A percentile compares a stretch with the other conserved stretches of the same genome.
These are phyloP conservation scores for Alternaria consortialis DNA, from an alignment of 2,329 filamentous ascomycete species.

Conservation along the genomic window DNA sequence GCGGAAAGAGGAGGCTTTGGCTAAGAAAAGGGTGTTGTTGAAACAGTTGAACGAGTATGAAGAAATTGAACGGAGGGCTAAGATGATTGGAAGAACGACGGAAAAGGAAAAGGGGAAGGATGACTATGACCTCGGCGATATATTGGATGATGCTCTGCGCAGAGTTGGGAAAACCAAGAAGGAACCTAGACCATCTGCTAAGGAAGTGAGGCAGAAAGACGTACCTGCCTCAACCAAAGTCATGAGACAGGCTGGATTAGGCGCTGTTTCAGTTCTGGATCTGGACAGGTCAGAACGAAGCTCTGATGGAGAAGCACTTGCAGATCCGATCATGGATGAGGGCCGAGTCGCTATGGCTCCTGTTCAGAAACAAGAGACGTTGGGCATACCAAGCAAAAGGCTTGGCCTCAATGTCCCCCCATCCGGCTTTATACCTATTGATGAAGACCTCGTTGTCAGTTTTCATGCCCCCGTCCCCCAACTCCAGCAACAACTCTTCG, in stretches of 20 bases:
- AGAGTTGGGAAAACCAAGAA: not conserved
- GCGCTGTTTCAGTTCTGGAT: not conserved
- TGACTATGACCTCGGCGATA: not conserved
- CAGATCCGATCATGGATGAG: not conserved
- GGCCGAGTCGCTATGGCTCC: not conserved
- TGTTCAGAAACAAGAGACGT: not conserved
- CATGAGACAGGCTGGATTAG: not conserved
- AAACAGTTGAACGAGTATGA: constrained; percentile 3
- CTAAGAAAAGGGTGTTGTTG: constrained; percentile 1
- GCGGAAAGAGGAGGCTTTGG: not conserved
- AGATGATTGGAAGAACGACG: not conserved
- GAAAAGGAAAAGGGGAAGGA: not conserved
- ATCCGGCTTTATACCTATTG: constrained; percentile 24
- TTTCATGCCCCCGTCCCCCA: constrained; percentile 20
- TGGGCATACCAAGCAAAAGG: constrained; percentile 9
- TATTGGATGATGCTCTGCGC: constrained; percentile 8
- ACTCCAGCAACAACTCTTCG: constrained; percentile 33
- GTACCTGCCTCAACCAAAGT: not conserved
- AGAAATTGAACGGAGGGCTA: not conserved
- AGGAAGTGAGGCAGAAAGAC: not conserved
- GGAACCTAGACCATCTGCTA: not conserved
- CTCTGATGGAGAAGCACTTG: not conserved
- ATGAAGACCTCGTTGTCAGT: constrained; percentile 28
- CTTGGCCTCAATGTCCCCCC: constrained; percentile 23
- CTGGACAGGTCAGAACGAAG: not conserved